phyloP scores from a whole-genome alignment of 2,329 filamentous ascomycete species.

The Xylariaceae sp. region DNA sequence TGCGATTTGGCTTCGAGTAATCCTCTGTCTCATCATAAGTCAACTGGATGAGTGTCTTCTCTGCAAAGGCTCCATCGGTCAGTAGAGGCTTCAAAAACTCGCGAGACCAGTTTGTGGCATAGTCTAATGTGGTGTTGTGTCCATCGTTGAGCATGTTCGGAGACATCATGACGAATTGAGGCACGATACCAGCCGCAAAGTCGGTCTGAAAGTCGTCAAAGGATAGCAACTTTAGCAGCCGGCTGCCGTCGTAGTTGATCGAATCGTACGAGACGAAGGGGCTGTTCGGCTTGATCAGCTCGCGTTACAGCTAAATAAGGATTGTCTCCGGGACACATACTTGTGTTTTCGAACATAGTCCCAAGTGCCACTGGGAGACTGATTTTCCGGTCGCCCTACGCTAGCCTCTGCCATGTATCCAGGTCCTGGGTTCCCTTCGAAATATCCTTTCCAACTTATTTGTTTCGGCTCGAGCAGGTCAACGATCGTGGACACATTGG shows the following conservation, averaged over 20 bases:
- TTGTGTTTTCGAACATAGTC: constrained; percentile 52
- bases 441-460: constrained; percentile 53
- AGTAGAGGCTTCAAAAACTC: constrained; percentile 73
- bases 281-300: constrained; percentile 31
- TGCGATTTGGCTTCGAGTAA: constrained; percentile 70
- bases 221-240: constrained; percentile 66
- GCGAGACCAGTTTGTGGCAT: constrained; percentile 71
- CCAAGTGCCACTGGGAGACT: constrained; percentile 34
- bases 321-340: constrained; percentile 28
- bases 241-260: constrained; percentile 46
- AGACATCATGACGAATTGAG: constrained; percentile 69
- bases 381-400: constrained; percentile 30
- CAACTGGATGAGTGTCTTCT: constrained; percentile 75
- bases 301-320: neutral
- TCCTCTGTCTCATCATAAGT: constrained; percentile 81
- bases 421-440: constrained; percentile 52
- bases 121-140: constrained; percentile 73
- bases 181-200: constrained; percentile 59
- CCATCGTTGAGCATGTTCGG: constrained; percentile 71
- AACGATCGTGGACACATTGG: constrained; percentile 53
- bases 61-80: constrained; percentile 69
- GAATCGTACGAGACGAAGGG: constrained; percentile 52
- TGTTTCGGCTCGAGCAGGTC: constrained; percentile 50
- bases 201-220: constrained; percentile 66
- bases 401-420: constrained; percentile 53